Percentiles rank a stretch among this genome's conserved stretches.
Conservation (phyloP, 2,329 filamentous ascomycete genomes). For the Calonectria naviculata region DNA sequence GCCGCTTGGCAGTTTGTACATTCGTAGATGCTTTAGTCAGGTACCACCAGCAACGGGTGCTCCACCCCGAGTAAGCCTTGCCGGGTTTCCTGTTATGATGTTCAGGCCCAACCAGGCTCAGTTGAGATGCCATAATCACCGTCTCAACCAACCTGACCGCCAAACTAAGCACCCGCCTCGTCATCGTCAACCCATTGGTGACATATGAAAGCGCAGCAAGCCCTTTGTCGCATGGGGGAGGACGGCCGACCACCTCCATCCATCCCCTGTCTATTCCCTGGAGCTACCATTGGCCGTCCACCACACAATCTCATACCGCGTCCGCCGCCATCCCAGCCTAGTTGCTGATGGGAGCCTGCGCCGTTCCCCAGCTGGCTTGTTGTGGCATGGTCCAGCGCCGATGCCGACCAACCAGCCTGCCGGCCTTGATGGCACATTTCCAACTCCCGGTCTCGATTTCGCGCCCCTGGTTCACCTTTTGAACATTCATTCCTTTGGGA, state of each 20-base stretch:
- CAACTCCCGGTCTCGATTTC: neutral
- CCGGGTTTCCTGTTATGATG: neutral
- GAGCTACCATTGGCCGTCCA: neutral
- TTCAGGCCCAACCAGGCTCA: neutral
- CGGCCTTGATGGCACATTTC: constrained; percentile 7
- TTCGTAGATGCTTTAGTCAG: neutral
- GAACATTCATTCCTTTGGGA: constrained; percentile 2
- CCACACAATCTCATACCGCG: neutral
- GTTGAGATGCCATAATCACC: neutral
- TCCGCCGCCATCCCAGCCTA: constrained; percentile 6
- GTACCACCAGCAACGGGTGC: constrained; percentile 10
- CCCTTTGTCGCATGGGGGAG: neutral
- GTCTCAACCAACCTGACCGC: neutral
- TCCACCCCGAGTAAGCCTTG: neutral
- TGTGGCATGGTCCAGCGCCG: neutral
- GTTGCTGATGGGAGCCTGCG: constrained; percentile 4
- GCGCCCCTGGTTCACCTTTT: neutral
- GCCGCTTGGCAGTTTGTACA: neutral
- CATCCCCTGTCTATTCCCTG: neutral
- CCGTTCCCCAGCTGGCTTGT: neutral
- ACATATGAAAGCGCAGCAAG: neutral
- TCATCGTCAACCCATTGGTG: neutral
- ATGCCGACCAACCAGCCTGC: neutral
- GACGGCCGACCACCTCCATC: neutral
- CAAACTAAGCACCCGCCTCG: neutral